Percentiles rank a stretch among this genome's conserved stretches.
Evolutionary conservation across 345 rosid species (phyloP).

Genomic region (Melaleuca alternifolia): DNA sequence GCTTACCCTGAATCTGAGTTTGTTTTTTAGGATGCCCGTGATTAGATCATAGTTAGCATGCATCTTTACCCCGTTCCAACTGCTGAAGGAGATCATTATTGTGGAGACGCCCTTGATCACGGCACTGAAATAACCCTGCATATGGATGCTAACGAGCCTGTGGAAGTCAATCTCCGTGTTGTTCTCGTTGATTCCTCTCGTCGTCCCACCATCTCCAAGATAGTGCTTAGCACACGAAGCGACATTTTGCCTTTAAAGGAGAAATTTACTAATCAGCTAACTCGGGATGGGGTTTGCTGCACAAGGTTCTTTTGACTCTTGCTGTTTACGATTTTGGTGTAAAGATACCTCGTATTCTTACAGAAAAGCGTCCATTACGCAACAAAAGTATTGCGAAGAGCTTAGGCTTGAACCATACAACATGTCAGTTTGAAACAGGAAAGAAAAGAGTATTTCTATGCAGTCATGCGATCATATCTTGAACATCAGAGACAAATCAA

Average conservation of each 20-base stretch:
- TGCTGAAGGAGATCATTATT: constrained; percentile 64
- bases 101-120: constrained; percentile 57
- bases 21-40: constrained; percentile 43
- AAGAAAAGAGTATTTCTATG: neutral
- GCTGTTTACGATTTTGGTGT: neutral
- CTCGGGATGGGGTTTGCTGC: neutral
- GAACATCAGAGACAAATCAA: neutral
- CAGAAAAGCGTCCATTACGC: neutral
- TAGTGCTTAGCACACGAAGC: constrained; percentile 79
- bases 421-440: neutral
- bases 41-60: constrained; percentile 51
- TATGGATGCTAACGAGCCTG: constrained; percentile 43
- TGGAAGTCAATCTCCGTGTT: constrained; percentile 26
- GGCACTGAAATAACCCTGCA: constrained; percentile 43
- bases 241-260: constrained; percentile 34
- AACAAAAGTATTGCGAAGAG: neutral
- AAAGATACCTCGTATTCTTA: neutral
- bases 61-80: constrained; percentile 63
- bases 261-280: neutral
- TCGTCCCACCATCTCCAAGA: constrained; percentile 78
- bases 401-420: neutral
- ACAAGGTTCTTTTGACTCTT: neutral
- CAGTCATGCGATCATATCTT: neutral
- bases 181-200: constrained; percentile 54
- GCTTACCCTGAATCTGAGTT: constrained; percentile 47